Base-by-base conservation (phyloP, 108 stramenopile species). In the Cyclotella kingstonii region DNA sequence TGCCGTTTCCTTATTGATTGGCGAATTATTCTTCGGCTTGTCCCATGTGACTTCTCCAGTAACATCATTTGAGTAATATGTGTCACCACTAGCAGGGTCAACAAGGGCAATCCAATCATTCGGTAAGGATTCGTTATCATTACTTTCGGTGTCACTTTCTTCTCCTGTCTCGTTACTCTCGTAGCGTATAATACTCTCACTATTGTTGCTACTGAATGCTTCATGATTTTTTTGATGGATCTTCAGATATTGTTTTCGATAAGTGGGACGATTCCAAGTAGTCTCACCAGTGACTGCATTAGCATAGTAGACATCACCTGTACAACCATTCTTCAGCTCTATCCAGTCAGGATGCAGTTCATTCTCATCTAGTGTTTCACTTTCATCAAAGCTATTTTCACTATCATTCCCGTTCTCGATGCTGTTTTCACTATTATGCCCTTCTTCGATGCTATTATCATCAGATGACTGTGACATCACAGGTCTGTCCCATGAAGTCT, bases 11-110 rank as follows among this genome's bases (percentile, higher is more conserved):
- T n/a, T n/a, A n/a, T n/a, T n/a, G n/a, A n/a, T n/a, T n/a, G n/a
- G n/a, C n/a, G n/a, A n/a, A n/a, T n/a, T n/a, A n/a, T n/a, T n/a
- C n/a, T n/a, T n/a, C n/a, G n/a, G n/a, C n/a, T n/a, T n/a, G n/a
- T n/a, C n/a, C 90, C 90, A 91, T 8, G 78, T 80, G 5, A 78
- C 81, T 68, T 84, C 86, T 18, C 85, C 85, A 21, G 90, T 92
- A 6, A 69, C 62, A 59, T 87, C 81, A 69, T 92, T 92, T 22
- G 83, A 81, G 63, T 88, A 92, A 78, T 88, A 92, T 0, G 69
- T 69, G 27, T 48, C 63, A 0, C 90, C 86, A 60, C 79, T 84
- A 5, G 68, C 36, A 6, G 86, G 86, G 25, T 91, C 90, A 10
- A 78, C 76, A 17, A 84, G 27, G 17, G 73, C 84, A 11, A 84